Conservation (phyloP, 2,329 filamentous ascomycete species). For the Aspergillus nomiae region DNA sequence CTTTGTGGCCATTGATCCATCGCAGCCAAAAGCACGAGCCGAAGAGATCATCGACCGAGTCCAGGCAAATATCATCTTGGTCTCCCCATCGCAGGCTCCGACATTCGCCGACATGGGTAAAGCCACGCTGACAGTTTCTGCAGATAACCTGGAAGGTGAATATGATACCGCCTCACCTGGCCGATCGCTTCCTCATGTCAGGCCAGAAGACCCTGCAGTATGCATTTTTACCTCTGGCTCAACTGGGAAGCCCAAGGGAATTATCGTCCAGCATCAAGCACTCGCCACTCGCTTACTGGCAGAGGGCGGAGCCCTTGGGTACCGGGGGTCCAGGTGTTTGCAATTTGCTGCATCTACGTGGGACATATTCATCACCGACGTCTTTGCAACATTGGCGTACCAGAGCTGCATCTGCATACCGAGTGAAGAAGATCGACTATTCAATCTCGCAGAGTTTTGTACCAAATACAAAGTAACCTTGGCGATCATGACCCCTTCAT, state of each 20-base stretch:
- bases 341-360: background rate
- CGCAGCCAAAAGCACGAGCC: background rate
- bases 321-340: background rate
- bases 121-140: background rate
- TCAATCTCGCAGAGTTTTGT: background rate
- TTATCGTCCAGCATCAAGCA: background rate
- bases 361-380: background rate
- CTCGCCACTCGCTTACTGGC: background rate
- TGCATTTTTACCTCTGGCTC: background rate
- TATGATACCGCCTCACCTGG: background rate
- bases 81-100: background rate
- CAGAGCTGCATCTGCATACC: background rate
- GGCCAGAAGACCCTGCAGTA: background rate
- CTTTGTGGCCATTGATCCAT: background rate
- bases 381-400: background rate
- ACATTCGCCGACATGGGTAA: background rate
- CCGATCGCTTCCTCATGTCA: background rate
- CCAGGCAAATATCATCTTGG: background rate
- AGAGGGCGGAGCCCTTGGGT: background rate
- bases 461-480: background rate
- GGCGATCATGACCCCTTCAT: background rate
- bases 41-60: background rate
- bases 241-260: background rate
- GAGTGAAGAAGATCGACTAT: background rate
- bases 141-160: background rate